Conservation (phyloP, 148 eudicot genomes). For the Fagopyrum homotropicum region DNA sequence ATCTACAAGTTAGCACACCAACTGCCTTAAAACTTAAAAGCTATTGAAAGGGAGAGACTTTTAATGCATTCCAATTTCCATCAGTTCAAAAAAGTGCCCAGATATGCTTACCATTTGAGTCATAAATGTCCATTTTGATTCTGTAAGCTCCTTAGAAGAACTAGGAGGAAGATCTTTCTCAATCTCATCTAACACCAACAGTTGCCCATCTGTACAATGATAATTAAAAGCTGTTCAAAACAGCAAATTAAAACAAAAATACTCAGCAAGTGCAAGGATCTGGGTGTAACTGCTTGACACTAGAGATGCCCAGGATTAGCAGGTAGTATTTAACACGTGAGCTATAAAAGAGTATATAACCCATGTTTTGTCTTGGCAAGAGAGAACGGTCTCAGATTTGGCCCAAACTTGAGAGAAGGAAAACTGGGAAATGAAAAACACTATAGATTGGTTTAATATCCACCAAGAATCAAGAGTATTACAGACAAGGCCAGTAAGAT, state of each 20-base stretch:
- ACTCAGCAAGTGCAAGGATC: background rate
- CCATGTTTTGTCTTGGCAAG: background rate
- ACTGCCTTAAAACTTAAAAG: too few species aligned
- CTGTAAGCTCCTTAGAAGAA: slow-evolving; percentile 33
- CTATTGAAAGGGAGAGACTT: too few species aligned
- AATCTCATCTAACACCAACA: slow-evolving; percentile 50
- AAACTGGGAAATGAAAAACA: background rate
- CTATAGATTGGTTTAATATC: background rate
- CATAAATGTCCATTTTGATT: slow-evolving; percentile 58
- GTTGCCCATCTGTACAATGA: slow-evolving; percentile 64
- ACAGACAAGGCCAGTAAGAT: background rate
- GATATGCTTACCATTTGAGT: slow-evolving; percentile 42
- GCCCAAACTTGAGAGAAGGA: background rate
- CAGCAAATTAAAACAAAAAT: background rate
- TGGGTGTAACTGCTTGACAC: background rate
- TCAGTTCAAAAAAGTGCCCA: background rate
- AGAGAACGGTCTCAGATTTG: too few species aligned
- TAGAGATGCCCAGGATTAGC: background rate
- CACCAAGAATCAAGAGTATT: background rate
- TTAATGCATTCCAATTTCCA: background rate
- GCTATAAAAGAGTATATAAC: background rate
- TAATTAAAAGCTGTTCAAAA: background rate
- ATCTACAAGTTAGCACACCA: too few species aligned
- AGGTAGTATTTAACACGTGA: background rate
- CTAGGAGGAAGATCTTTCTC: slow-evolving; percentile 49